Conservation (phyloP, 2,329 filamentous ascomycete species). For the Fusarium burgessii region DNA sequence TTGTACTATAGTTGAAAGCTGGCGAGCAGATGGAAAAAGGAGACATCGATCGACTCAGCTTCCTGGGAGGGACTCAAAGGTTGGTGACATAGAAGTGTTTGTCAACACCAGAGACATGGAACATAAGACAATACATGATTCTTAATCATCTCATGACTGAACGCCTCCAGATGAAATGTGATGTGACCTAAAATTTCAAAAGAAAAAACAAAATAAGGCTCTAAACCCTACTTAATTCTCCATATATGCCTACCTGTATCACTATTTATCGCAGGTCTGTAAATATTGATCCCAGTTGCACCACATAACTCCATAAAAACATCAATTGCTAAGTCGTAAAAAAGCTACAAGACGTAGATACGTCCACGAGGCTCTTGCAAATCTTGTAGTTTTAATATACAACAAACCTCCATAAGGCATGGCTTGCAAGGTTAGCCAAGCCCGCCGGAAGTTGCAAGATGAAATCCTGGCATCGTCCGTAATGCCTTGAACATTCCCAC, state of each 20-base stretch:
- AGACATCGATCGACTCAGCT: not conserved
- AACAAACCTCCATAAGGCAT: constrained; percentile 32
- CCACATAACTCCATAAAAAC: constrained; percentile 15
- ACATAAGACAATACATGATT: constrained; percentile 20
- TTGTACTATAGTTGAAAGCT: constrained; percentile 35
- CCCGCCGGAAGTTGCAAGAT: constrained; percentile 2
- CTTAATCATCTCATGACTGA: constrained; percentile 5
- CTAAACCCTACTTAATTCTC: not conserved
- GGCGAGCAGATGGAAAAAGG: not conserved
- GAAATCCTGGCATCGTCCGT: constrained; percentile 20
- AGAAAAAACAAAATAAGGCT: not conserved
- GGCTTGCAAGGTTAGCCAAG: constrained; percentile 15
- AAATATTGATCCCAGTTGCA: not conserved
- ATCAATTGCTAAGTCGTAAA: constrained; percentile 39
- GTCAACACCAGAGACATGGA: constrained; percentile 11
- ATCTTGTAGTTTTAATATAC: constrained; percentile 38
- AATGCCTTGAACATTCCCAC: constrained; percentile 15
- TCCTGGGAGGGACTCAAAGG: constrained; percentile 7
- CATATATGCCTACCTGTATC: no score
- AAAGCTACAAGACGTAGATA: constrained; percentile 26
- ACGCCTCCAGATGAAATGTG: not conserved
- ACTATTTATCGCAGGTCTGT: not conserved
- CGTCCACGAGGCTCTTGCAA: constrained; percentile 19
- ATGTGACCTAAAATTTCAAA: not conserved
- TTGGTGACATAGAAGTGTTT: constrained; percentile 19